phyloP scores from a whole-genome alignment of 495 filamentous ascomycete genomes.

The Penicillium robsamsonii region DNA sequence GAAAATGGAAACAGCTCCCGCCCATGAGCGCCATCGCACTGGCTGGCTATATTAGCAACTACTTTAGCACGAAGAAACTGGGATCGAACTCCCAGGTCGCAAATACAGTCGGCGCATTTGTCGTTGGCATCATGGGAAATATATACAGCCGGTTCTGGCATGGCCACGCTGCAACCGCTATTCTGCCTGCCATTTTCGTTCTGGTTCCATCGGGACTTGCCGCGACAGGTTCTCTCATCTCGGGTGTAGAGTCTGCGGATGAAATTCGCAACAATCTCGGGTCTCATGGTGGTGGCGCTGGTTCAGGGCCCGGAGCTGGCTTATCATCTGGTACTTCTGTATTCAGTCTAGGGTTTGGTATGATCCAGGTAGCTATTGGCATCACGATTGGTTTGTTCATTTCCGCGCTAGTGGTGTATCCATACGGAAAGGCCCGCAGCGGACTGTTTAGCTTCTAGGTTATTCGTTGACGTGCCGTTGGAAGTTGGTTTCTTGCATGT shows the following conservation, averaged over 20 bases:
- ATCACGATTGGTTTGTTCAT: constrained; percentile 87
- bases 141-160: constrained; percentile 76
- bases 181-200: constrained; percentile 87
- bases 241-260: constrained; percentile 73
- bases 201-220: constrained; percentile 85
- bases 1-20: constrained; percentile 84
- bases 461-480: background rate
- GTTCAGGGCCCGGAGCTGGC: constrained; percentile 16
- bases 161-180: constrained; percentile 77
- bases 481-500: background rate
- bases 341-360: constrained; percentile 36
- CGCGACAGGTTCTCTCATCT: constrained; percentile 71
- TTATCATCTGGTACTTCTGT: constrained; percentile 20
- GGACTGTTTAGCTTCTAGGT: constrained; percentile 79
- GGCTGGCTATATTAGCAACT: constrained; percentile 78
- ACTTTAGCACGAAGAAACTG: constrained; percentile 67
- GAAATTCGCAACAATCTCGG: constrained; percentile 59
- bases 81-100: constrained; percentile 75
- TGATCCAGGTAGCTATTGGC: constrained; percentile 83
- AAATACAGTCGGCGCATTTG: constrained; percentile 77
- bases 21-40: constrained; percentile 77
- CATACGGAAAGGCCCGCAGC: constrained; percentile 79
- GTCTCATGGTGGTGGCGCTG: constrained; percentile 8
- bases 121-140: constrained; percentile 79
- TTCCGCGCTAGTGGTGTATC: constrained; percentile 80